phyloP scores from a whole-genome alignment of 306 rosid species.

The Cicer cuneatum region DNA sequence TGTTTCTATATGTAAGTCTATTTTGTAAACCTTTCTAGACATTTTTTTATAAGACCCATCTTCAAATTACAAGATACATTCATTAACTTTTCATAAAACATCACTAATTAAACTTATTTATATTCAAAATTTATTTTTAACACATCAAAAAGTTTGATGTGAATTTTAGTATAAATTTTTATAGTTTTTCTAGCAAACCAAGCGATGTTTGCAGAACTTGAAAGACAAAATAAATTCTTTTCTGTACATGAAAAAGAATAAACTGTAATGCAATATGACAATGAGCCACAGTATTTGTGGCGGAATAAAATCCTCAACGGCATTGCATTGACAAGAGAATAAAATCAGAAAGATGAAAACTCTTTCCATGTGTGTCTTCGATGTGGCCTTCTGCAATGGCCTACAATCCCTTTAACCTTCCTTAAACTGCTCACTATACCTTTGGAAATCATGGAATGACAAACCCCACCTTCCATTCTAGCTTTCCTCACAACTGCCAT shows the following conservation, averaged over 20 bases:
- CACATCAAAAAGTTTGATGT: neutral
- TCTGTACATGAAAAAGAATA: conserved; percentile 12
- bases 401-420: conserved; percentile 56
- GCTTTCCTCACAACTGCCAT: conserved; percentile 46
- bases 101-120: no score
- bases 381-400: conserved; percentile 54
- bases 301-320: conserved; percentile 12
- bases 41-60: no score
- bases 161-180: neutral
- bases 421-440: conserved; percentile 60
- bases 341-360: conserved; percentile 26
- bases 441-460: conserved; percentile 47
- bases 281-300: conserved; percentile 15
- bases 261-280: neutral
- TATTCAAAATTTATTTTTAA: no score
- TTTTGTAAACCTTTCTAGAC: no score
- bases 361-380: conserved; percentile 38
- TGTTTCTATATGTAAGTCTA: no score
- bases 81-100: no score
- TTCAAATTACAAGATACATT: no score
- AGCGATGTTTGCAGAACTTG: neutral
- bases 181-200: neutral
- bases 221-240: conserved; percentile 3
- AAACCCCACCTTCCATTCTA: conserved; percentile 45
- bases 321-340: conserved; percentile 19